These are phyloP conservation scores for Polygonum aviculare DNA, from an alignment of 148 eudicot genomes.

Conservation along the genomic window DNA sequence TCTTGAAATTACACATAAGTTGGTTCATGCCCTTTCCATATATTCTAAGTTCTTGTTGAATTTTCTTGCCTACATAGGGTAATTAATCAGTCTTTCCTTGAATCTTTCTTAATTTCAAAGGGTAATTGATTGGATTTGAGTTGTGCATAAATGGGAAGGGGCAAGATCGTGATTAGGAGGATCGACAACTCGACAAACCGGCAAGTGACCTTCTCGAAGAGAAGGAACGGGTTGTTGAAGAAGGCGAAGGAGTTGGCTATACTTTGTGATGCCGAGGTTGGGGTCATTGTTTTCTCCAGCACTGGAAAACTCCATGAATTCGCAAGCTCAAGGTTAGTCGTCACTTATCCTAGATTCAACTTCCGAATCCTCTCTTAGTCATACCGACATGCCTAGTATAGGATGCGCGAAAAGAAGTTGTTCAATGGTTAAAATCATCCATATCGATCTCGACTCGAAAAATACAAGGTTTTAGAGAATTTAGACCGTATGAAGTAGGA, in stretches of 20 bases:
- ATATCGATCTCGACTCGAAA: neutral
- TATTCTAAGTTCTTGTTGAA: neutral
- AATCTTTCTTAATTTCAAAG: neutral
- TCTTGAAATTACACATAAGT: neutral
- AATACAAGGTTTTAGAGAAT: neutral
- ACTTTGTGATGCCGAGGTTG: constrained; percentile 9
- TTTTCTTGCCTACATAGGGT: neutral
- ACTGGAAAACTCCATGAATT: constrained; percentile 5
- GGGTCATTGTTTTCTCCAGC: constrained; percentile 8
- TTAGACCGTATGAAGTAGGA: neutral
- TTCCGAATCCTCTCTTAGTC: neutral
- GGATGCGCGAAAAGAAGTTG: neutral
- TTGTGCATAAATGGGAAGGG: constrained; percentile 2
- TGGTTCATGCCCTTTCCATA: neutral
- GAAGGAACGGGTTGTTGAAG: constrained; percentile 9
- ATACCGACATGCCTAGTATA: neutral
- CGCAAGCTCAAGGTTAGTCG: constrained; percentile 5
- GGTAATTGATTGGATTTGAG: neutral
- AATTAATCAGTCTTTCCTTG: neutral
- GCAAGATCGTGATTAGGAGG: constrained; percentile 9
- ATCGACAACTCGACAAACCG: constrained; percentile 6
- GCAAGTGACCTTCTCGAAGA: constrained; percentile 11
- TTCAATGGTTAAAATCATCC: neutral
- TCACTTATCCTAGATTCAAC: neutral
- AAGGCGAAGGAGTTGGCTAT: constrained; percentile 10